Percentiles rank a stretch among this genome's conserved stretches.
These are phyloP conservation scores for Pseudopithomyces maydicus DNA, from an alignment of 2,329 filamentous ascomycete species.

Conservation along the genomic window DNA sequence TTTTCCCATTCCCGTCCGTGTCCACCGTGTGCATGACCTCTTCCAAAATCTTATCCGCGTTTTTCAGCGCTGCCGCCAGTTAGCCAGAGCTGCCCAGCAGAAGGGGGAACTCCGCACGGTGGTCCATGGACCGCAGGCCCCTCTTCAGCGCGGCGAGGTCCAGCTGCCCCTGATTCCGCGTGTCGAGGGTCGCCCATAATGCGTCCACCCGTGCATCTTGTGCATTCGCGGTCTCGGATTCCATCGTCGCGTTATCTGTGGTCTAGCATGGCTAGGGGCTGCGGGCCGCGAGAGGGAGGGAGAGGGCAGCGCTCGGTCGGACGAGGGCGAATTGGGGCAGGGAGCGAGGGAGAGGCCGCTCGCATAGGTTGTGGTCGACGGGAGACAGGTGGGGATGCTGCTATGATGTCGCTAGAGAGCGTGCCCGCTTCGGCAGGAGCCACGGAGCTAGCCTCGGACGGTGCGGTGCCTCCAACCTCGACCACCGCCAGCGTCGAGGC, in stretches of 20 bases:
- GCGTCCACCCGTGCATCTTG: conserved; percentile 80
- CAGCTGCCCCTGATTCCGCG: conserved; percentile 75
- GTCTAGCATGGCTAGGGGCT: conserved; percentile 45
- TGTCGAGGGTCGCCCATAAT: conserved; percentile 84
- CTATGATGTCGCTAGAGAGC: conserved; percentile 1
- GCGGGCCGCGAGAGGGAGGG: conserved; percentile 24
- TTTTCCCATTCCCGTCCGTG: conserved; percentile 83
- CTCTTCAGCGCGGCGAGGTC: conserved; percentile 84
- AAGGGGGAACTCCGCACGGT: conserved; percentile 66
- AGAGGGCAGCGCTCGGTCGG: conserved; percentile 23
- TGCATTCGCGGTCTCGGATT: conserved; percentile 76
- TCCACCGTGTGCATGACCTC: conserved; percentile 84
- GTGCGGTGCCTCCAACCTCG: not conserved
- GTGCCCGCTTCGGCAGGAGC: conserved; percentile 8
- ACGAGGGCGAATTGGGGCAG: conserved; percentile 25
- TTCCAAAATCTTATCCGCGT: conserved; percentile 83
- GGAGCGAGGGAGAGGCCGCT: conserved; percentile 23
- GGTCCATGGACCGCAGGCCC: conserved; percentile 86
- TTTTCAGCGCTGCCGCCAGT: conserved; percentile 71
- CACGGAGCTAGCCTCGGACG: not conserved
- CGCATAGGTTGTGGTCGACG: conserved; percentile 31
- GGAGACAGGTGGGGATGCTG: conserved; percentile 18
- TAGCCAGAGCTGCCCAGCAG: conserved; percentile 16
- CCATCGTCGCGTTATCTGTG: conserved; percentile 60
- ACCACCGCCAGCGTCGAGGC: not conserved